Conservation (phyloP, 164 flowering plant species). For the Nelumbo lutea region DNA sequence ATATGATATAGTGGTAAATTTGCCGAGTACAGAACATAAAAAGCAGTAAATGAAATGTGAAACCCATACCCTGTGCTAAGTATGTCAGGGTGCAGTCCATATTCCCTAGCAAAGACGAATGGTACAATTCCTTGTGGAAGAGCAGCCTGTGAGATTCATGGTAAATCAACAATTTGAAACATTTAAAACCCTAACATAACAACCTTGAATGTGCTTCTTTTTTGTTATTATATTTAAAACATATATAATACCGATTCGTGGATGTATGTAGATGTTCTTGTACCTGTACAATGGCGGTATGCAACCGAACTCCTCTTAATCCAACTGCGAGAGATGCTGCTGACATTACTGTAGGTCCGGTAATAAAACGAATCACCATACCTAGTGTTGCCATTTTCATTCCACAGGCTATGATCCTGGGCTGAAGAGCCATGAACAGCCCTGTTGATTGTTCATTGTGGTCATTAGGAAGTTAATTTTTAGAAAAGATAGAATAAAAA, state of each 20-base stretch:
- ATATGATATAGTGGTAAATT: too few relatives aligned
- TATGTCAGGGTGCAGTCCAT: conserved; percentile 63
- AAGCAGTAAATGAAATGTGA: background rate
- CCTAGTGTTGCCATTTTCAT: conserved; percentile 38
- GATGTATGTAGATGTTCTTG: background rate
- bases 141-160: conserved; percentile 39
- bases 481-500: too few relatives aligned
- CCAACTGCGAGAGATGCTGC: conserved; percentile 53
- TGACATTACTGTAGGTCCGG: conserved; percentile 55
- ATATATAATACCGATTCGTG: background rate
- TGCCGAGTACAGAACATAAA: too few relatives aligned
- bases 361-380: conserved; percentile 50
- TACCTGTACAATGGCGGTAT: conserved; percentile 62
- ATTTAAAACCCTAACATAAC: background rate
- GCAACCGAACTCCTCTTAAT: conserved; percentile 39
- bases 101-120: conserved; percentile 66
- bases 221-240: background rate
- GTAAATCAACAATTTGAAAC: background rate
- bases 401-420: conserved; percentile 61
- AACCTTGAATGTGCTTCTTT: background rate
- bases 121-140: conserved; percentile 75
- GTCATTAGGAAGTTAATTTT: too few relatives aligned
- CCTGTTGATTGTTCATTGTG: conserved; percentile 26
- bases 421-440: conserved; percentile 72
- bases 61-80: conserved; percentile 53